phyloP scores from a whole-genome alignment of 352 stramenopile species.

The Pythium inflatum region DNA sequence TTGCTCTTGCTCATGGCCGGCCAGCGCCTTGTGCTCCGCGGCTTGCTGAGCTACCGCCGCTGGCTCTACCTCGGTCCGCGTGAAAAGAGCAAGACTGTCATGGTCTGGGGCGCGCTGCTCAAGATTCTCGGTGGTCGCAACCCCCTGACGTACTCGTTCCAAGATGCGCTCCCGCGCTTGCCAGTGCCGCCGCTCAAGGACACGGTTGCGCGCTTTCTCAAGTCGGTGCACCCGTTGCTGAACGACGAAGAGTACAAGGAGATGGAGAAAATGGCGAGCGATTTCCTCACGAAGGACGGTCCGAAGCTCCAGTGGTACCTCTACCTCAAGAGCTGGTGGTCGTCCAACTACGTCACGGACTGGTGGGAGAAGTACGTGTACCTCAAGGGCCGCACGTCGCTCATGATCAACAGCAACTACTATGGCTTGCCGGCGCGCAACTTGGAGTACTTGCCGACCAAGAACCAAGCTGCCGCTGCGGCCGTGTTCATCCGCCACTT shows the following conservation, averaged over 20 bases:
- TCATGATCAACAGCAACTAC: slow-evolving; percentile 94
- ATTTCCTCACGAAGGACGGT: slow-evolving; percentile 90
- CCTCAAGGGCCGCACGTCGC: slow-evolving; percentile 82
- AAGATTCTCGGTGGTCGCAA: slow-evolving; percentile 84
- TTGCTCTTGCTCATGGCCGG: slow-evolving; percentile 84
- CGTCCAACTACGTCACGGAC: slow-evolving; percentile 90
- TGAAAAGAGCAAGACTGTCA: slow-evolving; percentile 69
- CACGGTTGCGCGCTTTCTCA: slow-evolving; percentile 91
- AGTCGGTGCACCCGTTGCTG: slow-evolving; percentile 92
- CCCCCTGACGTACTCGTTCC: slow-evolving; percentile 90
- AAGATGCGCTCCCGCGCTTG: slow-evolving; percentile 90
- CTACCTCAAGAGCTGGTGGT: slow-evolving; percentile 90
- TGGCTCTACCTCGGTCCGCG: slow-evolving; percentile 84
- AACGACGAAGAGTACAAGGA: slow-evolving; percentile 86
- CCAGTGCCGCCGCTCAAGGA: slow-evolving; percentile 94
- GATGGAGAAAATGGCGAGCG: slow-evolving; percentile 78
- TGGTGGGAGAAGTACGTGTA: slow-evolving; percentile 93
- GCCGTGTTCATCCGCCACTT: slow-evolving; percentile 78
- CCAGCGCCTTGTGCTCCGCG: slow-evolving; percentile 80
- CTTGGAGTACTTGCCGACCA: slow-evolving; percentile 61
- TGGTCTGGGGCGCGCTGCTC: slow-evolving; percentile 75
- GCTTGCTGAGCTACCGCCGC: slow-evolving; percentile 85
- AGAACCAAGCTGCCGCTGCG: slow-evolving; percentile 65
- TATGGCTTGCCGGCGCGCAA: slow-evolving; percentile 80
- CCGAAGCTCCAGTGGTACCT: slow-evolving; percentile 91